Base-by-base conservation (phyloP, 2,329 filamentous ascomycete genomes). In the Hymenoscyphus albidus region DNA sequence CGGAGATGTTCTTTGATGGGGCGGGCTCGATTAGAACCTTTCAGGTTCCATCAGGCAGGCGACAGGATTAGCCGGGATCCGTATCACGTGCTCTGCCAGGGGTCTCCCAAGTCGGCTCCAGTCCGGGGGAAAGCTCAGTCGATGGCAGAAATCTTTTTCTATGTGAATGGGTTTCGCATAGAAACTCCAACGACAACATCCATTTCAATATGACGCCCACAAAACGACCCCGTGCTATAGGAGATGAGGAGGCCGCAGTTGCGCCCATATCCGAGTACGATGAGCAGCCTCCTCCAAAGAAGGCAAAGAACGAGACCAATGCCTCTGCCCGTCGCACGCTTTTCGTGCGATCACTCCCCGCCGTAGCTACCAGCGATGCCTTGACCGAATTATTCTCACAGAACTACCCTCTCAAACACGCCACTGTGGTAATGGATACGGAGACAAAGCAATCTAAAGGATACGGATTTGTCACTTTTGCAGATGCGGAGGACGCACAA, bases 401-500 rank as follows among this genome's bases (percentile, higher is more conserved):
- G 76, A 90, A 93, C 65, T 98, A 92, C 73, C 93, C 96, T 7
- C 86, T 99, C 75, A 98, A 97, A 78, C 94, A 98, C 78, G 94
- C 95, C 61, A 91, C 90, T n/a, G 93, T 96, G 4, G 93, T 99
- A 48, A 80, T 89, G 64, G 94, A 99, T 76, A 87, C 90, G 16
- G 83, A 88, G 69, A 96, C 93, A 1, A 97, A 97, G 74, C 81
- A 88, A 71, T 97, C 92, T 14, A 90, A 92, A 75, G 94, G 95
- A 18, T 99, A 93, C 77, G 95, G 95, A 62, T 99, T 99, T 78
- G 94, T 99, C 64, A 98, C 95, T 1, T 95, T 99, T 73, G 92
- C 93, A 71, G 95, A 99, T 75, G 85, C 90, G 38, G 93, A 97
- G 70, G 95, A 99, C 80, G 93, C 94, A 13, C 81, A 88, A 69